Base-by-base conservation (phyloP, 2,329 filamentous ascomycete genomes). In the Fusarium buharicum region DNA sequence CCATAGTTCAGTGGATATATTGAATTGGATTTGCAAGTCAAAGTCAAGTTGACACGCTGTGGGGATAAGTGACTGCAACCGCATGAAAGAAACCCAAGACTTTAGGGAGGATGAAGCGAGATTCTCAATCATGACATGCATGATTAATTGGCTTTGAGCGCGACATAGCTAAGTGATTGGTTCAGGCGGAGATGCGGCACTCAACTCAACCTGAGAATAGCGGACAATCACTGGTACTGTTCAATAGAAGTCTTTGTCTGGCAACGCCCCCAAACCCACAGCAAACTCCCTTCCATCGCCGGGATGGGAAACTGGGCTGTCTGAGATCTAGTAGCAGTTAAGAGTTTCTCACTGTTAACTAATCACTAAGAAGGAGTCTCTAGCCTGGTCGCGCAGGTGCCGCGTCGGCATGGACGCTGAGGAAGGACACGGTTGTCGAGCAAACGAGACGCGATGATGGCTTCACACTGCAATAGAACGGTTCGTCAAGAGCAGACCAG, bases 121-220 rank as follows among this genome's bases (percentile, higher is more conserved):
- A 50, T 52, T 55, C 51, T 55, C 38, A 50, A 60, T 58, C 57
- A 62, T 69, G 66, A 69, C 68, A 71, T 69, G 67, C 68, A 67
- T 69, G 59, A 53, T 69, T 67, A 67, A 63, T 64, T 70, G 66
- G 62, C 46, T 51, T 60, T 50, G 57, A 61, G 14, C 51, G 55
- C 50, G 47, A 59, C 18, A 12, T 18, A 20, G 56, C 17, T 28
- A 50, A 40, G 9, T 60, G 59, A 70, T 70, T 70, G 67, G 67
- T 30, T 20, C 18, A 55, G 41, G 43, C 40, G 49, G 43, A 37
- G 39, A 57, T 60, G 60, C 46, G 41, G 61, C 51, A 58, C 50
- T 50, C 51, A 57, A 55, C 38, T 55, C 31, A 41, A 53, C 31
- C 24, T 56, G 51, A 55, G 48, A 53, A 51, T 31, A 50, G 12